phyloP scores from a whole-genome alignment of 2,329 filamentous ascomycete species.

The Cordyceps cateniannulata region DNA sequence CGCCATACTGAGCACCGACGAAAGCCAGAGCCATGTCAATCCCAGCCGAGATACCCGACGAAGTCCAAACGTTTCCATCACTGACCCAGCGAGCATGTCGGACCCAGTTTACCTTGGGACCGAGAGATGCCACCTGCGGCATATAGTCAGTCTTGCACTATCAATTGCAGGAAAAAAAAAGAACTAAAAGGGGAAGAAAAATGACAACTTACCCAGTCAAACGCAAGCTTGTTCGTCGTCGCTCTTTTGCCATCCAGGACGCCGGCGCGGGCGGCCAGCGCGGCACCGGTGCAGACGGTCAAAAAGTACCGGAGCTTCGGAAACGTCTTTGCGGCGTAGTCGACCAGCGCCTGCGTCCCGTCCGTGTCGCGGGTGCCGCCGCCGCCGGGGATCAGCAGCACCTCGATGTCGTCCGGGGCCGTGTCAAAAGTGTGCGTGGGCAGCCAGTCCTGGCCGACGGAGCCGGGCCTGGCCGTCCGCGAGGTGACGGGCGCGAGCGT shows the following conservation, averaged over 20 bases:
- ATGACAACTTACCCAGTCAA: conserved; percentile 26
- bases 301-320: conserved; percentile 44
- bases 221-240: conserved; percentile 55
- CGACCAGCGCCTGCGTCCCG: conserved; percentile 20
- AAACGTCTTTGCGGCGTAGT: conserved; percentile 38
- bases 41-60: conserved; percentile 47
- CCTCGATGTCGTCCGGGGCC: conserved; percentile 28
- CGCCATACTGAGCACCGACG: conserved; percentile 34
- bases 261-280: conserved; percentile 47
- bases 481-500: conserved; percentile 26
- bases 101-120: conserved; percentile 47
- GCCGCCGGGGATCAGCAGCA: conserved; percentile 35
- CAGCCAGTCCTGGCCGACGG: conserved; percentile 25
- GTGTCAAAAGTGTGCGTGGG: conserved; percentile 32
- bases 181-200: background rate
- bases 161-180: background rate
- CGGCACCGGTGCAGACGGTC: conserved; percentile 57
- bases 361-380: conserved; percentile 23
- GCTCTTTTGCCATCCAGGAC: conserved; percentile 50
- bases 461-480: conserved; percentile 3
- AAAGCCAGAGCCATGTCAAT: conserved; percentile 33
- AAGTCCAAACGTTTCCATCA: conserved; percentile 57
- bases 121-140: conserved; percentile 28
- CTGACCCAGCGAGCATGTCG: conserved; percentile 50
- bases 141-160: background rate